Conservation (phyloP, 148 eudicot genomes). For the Rhododendron molle region DNA sequence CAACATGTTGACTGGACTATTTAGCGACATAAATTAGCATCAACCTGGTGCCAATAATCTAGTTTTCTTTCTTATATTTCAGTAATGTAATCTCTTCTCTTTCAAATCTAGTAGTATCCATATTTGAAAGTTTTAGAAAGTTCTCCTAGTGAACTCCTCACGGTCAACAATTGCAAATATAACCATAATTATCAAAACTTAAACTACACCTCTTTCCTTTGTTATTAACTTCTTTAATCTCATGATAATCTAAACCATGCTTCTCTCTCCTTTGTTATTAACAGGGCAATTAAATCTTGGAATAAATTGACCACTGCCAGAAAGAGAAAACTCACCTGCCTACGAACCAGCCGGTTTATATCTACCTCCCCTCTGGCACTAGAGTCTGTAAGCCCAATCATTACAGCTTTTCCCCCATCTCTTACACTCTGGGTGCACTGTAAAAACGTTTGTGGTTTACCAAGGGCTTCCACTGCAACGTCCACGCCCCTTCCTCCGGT, state of each 20-base stretch:
- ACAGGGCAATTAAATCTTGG: not conserved
- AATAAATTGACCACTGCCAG: not conserved
- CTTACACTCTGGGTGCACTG: constrained; percentile 96
- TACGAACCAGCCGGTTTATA: constrained; percentile 95
- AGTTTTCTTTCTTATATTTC: not conserved
- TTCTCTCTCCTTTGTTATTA: not conserved
- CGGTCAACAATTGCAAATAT: not conserved
- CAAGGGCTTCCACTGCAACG: constrained; percentile 89
- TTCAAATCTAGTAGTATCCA: not conserved
- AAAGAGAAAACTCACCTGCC: constrained; percentile 57
- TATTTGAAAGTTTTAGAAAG: not conserved
- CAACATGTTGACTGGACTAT: not conserved
- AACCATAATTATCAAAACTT: not conserved
- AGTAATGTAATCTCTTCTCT: not conserved
- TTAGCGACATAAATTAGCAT: not conserved
- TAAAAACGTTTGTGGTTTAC: constrained; percentile 69
- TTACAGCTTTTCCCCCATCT: constrained; percentile 99
- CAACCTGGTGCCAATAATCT: not conserved
- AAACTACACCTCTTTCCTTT: not conserved
- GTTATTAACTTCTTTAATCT: not conserved
- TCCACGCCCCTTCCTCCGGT: constrained; percentile 97
- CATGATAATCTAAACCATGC: not conserved
- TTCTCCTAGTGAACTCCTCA: not conserved
- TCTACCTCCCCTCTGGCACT: constrained; percentile 89
- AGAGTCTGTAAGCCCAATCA: constrained; percentile 86